Evolutionary conservation across 2,329 filamentous ascomycete genomes (phyloP), one percentile per base, ranked within the genome.

Genomic region (Magnaporthiopsis rhizophila): DNA sequence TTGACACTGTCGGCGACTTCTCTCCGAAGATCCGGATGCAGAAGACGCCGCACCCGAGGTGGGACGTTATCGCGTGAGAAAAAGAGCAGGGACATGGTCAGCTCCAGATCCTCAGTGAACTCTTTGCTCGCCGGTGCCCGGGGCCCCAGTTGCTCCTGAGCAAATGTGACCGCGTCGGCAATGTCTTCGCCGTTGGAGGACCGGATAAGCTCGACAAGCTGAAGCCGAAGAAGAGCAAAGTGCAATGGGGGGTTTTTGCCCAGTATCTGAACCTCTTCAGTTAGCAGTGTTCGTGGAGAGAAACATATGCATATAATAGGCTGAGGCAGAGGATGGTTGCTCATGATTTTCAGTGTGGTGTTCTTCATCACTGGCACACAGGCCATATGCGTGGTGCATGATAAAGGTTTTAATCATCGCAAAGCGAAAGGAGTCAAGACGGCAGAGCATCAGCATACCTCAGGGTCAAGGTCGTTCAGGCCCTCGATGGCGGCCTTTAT

Each of bases 301-400:
- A 58, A 13, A 24, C 11, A 26, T 26, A 12, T 58, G n/a, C 4
- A 28, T n/a, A 13, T 26, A 21, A 63, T 21, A 26, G 58, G 57
- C 18, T 1, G 7, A 24, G 62, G 30, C 34, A 24, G 30, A 62
- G 32, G 58, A 13, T 62, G 36, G 73, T 67, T 71, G 83, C 82
- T 96, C 91, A 95, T 92, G 88, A 71, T 71, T 71, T 68, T 77
- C 75, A 78, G 79, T 79, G 83, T 86, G 84, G 84, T 86, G 82
- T 88, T 87, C 58, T 86, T 98, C 94, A 96, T 96, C 95, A 95
- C 86, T 79, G 86, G 88, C 87, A 86, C 82, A 82, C 85, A 87
- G 86, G 84, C 83, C 83, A 86, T 98, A 95, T 92, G 95, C 92
- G 95, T 99, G 95, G 95, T 99, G 95, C 95, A 99, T 99, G 94